Evolutionary conservation across 148 eudicot species (phyloP).

Genomic region (Fallopia convolvulus): DNA sequence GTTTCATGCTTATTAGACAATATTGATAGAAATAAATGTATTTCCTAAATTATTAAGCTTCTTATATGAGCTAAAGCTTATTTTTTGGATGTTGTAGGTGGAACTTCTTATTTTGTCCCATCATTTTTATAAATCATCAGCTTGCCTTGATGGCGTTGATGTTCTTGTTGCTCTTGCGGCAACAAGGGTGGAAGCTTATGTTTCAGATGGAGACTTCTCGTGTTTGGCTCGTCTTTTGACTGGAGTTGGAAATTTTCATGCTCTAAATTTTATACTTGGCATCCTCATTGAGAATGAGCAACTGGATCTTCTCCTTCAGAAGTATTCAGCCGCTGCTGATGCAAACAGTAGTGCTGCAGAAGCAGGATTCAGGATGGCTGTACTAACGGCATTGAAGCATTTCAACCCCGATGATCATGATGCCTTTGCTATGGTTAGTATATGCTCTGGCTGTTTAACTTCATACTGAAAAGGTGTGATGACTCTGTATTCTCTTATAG

Average conservation of each 20-base stretch:
- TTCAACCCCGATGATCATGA: conserved; percentile 83
- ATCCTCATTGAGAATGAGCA: conserved; percentile 92
- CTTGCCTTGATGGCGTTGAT: conserved; percentile 98
- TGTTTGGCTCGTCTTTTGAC: conserved; percentile 95
- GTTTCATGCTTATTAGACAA: neutral
- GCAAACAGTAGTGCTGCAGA: conserved; percentile 68
- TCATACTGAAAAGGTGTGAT: neutral
- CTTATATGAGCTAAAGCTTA: conserved; percentile 14
- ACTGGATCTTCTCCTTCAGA: conserved; percentile 91
- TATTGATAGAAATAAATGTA: neutral
- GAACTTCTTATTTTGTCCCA: conserved; percentile 97
- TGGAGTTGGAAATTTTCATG: conserved; percentile 96
- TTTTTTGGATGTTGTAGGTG: conserved; percentile 45
- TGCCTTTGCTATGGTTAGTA: conserved; percentile 88
- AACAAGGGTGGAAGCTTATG: conserved; percentile 95
- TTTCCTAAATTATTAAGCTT: conserved; percentile 14
- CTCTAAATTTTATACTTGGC: conserved; percentile 88
- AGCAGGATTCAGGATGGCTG: conserved; percentile 97
- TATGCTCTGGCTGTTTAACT: conserved; percentile 9
- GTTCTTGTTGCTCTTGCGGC: conserved; percentile 99
- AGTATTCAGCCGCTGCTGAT: conserved; percentile 89
- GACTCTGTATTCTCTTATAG: neutral
- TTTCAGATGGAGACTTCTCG: conserved; percentile 83
- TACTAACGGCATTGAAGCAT: conserved; percentile 84
- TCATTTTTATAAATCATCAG: conserved; percentile 95